Base-by-base conservation (phyloP, 1,284 basidiomycete species). In the Meripilus lineatus region DNA sequence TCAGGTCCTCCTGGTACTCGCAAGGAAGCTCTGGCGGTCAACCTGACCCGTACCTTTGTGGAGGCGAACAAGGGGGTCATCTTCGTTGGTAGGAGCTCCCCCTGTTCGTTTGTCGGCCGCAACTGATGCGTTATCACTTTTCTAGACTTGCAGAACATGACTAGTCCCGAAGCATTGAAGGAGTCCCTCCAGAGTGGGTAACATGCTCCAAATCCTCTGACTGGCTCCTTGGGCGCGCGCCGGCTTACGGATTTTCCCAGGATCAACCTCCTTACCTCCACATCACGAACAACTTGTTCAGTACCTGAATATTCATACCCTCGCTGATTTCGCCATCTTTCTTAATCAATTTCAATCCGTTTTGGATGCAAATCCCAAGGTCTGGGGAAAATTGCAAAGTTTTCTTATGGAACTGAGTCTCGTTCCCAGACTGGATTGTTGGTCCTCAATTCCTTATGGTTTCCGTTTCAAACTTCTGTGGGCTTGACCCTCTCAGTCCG, bases 1-100 rank as follows among this genome's bases (percentile, higher is more conserved):
- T 84, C 81, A 36, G 84, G 85, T 1, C 81, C 84, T 28, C 85
- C 85, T 1, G 85, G 85, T 33, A 73, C 74, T 38, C 71, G 74
- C 10, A 87, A 84, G 53, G 81, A 82, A 48, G 53, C 54, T 2
- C 53, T 84, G 3, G 72, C 74, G 3, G 58, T 73, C 8, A 67
- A 71, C 42, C 68, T 84, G 39, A 68, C 74, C 14, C 57, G 61
- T 30, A 68, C 61, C 4, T 77, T 79, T 46, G 61, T 75, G 3
- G 59, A 71, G 45, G 57, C 61, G 8, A 65, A 65, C 0, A 68
- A 77, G 36, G 68, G 71, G 25, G 71, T 81, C 8, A 58, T 88
- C 18, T 80, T 86, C 50, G 64, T 82, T 50, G 85, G 84, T 85
- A 61, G 58, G 70, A 22, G 17, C 7, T 28, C 34, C 17, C 32